phyloP scores from a whole-genome alignment of 2,329 filamentous ascomycete species.

The Penicillium sp. region DNA sequence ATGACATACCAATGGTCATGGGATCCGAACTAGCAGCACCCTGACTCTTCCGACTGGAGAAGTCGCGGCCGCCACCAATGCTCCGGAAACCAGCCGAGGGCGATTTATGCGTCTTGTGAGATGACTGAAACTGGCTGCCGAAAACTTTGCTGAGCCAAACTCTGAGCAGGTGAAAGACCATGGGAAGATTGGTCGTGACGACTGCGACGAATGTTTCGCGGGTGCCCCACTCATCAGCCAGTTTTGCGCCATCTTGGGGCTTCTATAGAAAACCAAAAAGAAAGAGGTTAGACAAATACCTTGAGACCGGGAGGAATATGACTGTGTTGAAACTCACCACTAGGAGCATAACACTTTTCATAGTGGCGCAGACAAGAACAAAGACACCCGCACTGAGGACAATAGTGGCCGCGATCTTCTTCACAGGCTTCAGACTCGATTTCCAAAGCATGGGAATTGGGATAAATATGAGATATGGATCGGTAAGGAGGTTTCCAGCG shows the following conservation, averaged over 20 bases:
- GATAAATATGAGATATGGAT: conserved; percentile 51
- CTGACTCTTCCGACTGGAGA: conserved; percentile 24
- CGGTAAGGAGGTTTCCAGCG: conserved; percentile 46
- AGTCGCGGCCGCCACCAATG: conserved; percentile 19
- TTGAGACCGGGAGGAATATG: neutral
- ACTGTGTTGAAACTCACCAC: conserved; percentile 19
- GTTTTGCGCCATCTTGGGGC: conserved; percentile 25
- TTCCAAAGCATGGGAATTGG: conserved; percentile 49
- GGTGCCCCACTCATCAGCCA: conserved; percentile 32
- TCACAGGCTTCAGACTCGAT: conserved; percentile 39
- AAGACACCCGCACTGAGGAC: conserved; percentile 48
- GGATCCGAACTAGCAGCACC: conserved; percentile 29
- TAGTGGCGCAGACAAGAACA: conserved; percentile 44
- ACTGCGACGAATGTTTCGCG: conserved; percentile 37
- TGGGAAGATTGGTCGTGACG: conserved; percentile 32
- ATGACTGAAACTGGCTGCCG: conserved; percentile 32
- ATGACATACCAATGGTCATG: conserved; percentile 31
- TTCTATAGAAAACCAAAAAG: conserved; percentile 13
- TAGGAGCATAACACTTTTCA: conserved; percentile 45
- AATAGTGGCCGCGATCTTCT: conserved; percentile 44
- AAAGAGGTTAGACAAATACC: neutral
- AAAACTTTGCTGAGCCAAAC: conserved; percentile 33
- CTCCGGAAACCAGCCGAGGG: conserved; percentile 26
- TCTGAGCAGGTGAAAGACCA: conserved; percentile 38
- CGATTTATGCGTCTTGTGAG: conserved; percentile 24